Percentiles rank a stretch among this genome's conserved stretches.
These are phyloP conservation scores for Pontederia crassipes DNA, from an alignment of 176 grass and related monocot genomes.

Conservation along the genomic window DNA sequence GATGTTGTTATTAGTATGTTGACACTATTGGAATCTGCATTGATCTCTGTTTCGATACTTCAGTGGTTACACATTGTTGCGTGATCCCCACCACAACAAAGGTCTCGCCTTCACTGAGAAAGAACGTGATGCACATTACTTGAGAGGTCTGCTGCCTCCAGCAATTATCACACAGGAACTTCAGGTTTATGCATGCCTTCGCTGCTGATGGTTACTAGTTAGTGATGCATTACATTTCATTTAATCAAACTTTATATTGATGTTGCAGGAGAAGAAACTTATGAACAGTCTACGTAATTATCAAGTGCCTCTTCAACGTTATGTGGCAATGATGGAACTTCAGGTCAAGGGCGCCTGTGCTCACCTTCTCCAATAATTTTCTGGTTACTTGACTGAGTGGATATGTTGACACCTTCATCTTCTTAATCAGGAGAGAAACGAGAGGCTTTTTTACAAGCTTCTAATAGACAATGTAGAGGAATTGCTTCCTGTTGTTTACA, in stretches of 20 bases:
- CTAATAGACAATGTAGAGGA: slow-evolving; percentile 89
- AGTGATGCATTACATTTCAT: not conserved
- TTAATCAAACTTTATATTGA: not conserved
- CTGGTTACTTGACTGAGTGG: not conserved
- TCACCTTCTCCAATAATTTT: not conserved
- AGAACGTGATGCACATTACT: slow-evolving; percentile 68
- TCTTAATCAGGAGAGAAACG: slow-evolving; percentile 68
- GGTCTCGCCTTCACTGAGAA: slow-evolving; percentile 58
- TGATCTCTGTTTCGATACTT: not conserved
- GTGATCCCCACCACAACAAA: slow-evolving; percentile 76
- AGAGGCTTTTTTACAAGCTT: slow-evolving; percentile 95
- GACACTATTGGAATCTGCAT: not conserved
- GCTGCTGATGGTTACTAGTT: not conserved
- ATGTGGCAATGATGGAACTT: slow-evolving; percentile 87
- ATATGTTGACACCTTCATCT: no score
- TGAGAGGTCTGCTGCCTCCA: slow-evolving; percentile 54
- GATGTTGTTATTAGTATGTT: no score
- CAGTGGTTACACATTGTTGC: slow-evolving; percentile 53
- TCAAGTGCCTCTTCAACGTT: slow-evolving; percentile 75
- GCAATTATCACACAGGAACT: slow-evolving; percentile 41
- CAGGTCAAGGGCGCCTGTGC: slow-evolving; percentile 25
- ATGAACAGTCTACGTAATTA: slow-evolving; percentile 73
- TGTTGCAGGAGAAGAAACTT: slow-evolving; percentile 81
- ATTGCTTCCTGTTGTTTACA: slow-evolving; percentile 88
- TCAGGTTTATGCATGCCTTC: slow-evolving; percentile 37